Evolutionary conservation across 1,284 basidiomycete genomes (phyloP).

Genomic region (Moesziomyces antarcticus): DNA sequence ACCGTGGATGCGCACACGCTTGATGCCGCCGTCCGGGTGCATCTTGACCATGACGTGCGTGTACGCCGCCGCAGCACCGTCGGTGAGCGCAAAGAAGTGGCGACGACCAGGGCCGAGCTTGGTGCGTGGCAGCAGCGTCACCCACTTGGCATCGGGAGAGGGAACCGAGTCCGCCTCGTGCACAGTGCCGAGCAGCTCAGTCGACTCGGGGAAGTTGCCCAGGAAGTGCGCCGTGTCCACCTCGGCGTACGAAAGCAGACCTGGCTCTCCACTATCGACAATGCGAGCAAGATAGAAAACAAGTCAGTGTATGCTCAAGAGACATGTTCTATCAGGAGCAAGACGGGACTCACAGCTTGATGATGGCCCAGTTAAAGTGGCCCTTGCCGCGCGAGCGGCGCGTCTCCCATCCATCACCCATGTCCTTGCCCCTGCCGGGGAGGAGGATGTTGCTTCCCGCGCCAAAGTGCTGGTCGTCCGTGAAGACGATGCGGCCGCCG

Average conservation of each 20-base stretch:
- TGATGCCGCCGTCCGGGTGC: conserved; percentile 94
- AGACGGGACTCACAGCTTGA: conserved; percentile 78
- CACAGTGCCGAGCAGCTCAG: conserved; percentile 79
- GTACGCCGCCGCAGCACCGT: conserved; percentile 72
- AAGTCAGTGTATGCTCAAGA: neutral
- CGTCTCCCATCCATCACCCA: conserved; percentile 99
- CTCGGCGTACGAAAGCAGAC: conserved; percentile 80
- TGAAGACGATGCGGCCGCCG: conserved; percentile 82
- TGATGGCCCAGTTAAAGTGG: conserved; percentile 90
- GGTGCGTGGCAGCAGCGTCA: conserved; percentile 77
- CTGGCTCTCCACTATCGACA: conserved; percentile 65
- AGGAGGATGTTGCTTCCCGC: conserved; percentile 89
- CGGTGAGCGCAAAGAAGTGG: conserved; percentile 85
- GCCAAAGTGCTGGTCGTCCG: conserved; percentile 90
- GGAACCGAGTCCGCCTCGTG: conserved; percentile 62
- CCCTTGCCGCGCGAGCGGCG: conserved; percentile 82
- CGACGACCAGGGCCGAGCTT: conserved; percentile 89
- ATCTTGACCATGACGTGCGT: conserved; percentile 90
- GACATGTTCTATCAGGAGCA: too few relatives aligned
- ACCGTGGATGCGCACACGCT: conserved; percentile 86
- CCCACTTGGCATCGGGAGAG: conserved; percentile 73
- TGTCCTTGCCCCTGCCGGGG: conserved; percentile 86
- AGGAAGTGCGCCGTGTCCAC: conserved; percentile 96
- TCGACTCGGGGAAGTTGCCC: conserved; percentile 89
- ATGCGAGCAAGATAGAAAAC: neutral